A percentile compares a stretch with the other conserved stretches of the same genome.
Evolutionary conservation across 73 alveolate genomes (phyloP).

Genomic region (Paramecium pentaurelia): DNA sequence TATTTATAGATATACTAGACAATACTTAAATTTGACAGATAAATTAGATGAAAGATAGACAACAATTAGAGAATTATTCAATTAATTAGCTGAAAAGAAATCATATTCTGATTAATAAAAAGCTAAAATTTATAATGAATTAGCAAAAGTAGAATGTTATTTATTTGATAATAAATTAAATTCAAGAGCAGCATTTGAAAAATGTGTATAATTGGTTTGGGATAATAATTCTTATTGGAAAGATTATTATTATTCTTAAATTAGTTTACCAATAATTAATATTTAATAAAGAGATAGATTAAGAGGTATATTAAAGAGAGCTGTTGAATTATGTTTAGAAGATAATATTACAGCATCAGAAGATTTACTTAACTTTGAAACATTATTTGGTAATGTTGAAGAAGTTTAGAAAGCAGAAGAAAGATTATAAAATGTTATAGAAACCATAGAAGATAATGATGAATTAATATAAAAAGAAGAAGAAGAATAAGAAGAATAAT

Average conservation of each 20-base stretch:
- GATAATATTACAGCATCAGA: not conserved
- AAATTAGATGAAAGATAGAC: not conserved
- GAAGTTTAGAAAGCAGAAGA: constrained; percentile 29
- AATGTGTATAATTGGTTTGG: not conserved
- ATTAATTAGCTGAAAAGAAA: not conserved
- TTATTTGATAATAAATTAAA: not conserved
- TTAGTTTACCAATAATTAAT: not conserved
- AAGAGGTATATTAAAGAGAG: constrained; percentile 56
- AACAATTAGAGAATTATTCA: constrained; percentile 1
- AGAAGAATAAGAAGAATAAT: not conserved
- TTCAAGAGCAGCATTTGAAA: constrained; percentile 25
- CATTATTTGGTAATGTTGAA: constrained; percentile 37
- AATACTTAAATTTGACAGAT: not conserved
- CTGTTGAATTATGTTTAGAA: constrained; percentile 25
- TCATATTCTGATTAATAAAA: not conserved
- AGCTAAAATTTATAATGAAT: not conserved
- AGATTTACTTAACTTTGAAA: constrained; percentile 43
- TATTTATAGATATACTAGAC: not conserved
- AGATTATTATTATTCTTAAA: not conserved
- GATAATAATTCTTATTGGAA: not conserved
- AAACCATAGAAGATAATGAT: not conserved
- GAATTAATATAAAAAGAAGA: not conserved
- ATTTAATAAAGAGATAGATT: not conserved
- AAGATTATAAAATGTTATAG: not conserved
- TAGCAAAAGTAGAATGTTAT: not conserved